Percentiles rank a stretch among this genome's conserved stretches.
Conservation (phyloP, 108 stramenopile genomes). For the Nannochloropsis salina region DNA sequence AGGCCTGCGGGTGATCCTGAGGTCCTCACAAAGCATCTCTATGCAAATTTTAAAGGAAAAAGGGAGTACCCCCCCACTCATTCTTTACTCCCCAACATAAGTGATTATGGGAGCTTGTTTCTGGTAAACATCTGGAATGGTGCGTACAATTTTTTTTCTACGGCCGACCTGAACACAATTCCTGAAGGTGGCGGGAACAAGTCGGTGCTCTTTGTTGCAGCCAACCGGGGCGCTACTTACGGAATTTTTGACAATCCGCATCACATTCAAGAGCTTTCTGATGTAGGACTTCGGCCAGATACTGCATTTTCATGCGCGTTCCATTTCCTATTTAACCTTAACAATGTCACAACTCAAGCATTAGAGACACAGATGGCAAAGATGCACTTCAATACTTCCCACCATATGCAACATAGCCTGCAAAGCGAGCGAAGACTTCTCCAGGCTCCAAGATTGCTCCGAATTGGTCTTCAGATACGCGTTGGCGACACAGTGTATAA, state of each 20-base stretch:
- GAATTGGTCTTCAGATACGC: too few species aligned
- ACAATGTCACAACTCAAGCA: background rate
- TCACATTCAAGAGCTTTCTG: background rate
- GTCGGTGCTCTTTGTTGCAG: background rate
- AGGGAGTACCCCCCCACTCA: background rate
- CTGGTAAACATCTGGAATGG: too few species aligned
- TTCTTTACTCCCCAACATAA: too few species aligned
- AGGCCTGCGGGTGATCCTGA: background rate
- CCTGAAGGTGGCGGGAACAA: background rate
- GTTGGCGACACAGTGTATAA: too few species aligned
- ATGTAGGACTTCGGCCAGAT: background rate
- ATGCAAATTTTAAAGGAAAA: background rate
- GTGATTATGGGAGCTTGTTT: too few species aligned
- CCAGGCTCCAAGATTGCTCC: too few species aligned
- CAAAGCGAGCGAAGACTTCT: too few species aligned
- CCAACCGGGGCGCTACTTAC: background rate
- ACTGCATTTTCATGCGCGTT: constrained; percentile 23
- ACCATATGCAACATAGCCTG: too few species aligned
- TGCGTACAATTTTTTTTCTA: too few species aligned
- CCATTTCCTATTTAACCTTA: background rate
- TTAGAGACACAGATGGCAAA: too few species aligned
- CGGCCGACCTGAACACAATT: background rate
- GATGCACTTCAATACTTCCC: too few species aligned
- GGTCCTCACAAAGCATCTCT: constrained; percentile 14
- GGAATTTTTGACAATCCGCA: constrained; percentile 8